Conservation (phyloP, 2,329 filamentous ascomycete genomes). For the Colletotrichum liaoningense region DNA sequence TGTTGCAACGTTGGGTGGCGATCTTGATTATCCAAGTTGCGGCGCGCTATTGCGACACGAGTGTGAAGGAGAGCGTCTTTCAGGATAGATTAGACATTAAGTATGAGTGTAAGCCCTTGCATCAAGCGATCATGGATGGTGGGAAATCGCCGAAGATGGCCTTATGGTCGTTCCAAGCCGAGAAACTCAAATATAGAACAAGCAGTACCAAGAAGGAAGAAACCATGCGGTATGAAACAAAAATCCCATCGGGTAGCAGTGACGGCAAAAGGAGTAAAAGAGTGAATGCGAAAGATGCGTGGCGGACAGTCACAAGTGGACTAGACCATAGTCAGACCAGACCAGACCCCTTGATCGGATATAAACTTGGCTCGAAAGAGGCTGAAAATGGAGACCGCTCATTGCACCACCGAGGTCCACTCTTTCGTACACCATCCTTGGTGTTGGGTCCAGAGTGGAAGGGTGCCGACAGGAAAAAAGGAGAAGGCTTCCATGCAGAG, state of each 20-base stretch:
- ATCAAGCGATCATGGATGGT: background rate
- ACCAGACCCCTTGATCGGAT: background rate
- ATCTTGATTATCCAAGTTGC: background rate
- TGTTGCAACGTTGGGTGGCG: slow-evolving; percentile 5
- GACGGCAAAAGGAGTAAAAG: background rate
- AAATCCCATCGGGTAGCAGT: background rate
- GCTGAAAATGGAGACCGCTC: background rate
- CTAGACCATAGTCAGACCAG: no score
- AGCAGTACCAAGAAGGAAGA: background rate
- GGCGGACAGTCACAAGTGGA: background rate
- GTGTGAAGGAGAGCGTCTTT: background rate
- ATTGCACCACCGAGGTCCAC: slow-evolving; percentile 29
- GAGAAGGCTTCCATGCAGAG: background rate
- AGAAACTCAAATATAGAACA: background rate
- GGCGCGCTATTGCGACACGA: background rate
- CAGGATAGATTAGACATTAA: slow-evolving; percentile 14
- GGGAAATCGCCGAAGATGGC: background rate
- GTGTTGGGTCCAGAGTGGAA: background rate
- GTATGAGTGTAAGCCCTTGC: background rate
- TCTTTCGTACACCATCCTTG: slow-evolving; percentile 1
- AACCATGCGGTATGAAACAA: no score
- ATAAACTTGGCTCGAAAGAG: slow-evolving; percentile 11
- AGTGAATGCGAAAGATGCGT: background rate
- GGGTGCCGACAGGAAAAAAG: background rate
- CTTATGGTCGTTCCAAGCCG: background rate